These are phyloP conservation scores for Aureobasidium sp. DNA, from an alignment of 2,329 filamentous ascomycete genomes.

Conservation along the genomic window DNA sequence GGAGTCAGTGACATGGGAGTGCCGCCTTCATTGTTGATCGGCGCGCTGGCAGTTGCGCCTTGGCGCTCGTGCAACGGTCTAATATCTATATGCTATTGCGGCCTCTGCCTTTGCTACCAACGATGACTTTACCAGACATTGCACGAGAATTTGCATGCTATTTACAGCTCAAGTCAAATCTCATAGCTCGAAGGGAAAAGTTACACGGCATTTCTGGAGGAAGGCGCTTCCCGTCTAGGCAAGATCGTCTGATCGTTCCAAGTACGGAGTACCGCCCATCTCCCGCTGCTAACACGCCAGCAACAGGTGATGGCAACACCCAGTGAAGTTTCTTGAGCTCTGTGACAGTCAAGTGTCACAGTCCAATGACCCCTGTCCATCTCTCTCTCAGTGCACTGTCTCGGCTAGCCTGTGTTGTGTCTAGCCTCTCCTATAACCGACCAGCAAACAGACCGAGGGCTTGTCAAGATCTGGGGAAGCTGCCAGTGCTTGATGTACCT, in stretches of 20 bases:
- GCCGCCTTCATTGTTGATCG: constrained; percentile 2
- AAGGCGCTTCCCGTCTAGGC: neutral
- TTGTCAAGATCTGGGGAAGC: neutral
- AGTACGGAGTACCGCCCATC: constrained; percentile 4
- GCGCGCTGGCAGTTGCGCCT: constrained; percentile 10
- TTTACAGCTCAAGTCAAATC: neutral
- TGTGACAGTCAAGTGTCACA: neutral
- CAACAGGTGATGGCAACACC: neutral
- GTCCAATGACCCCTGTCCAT: neutral
- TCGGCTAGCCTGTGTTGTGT: neutral
- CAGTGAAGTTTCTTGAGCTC: neutral
- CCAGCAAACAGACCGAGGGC: neutral
- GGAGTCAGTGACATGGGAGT: neutral
- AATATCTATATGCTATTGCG: neutral
- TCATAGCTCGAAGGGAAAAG: neutral
- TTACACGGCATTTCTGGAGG: neutral
- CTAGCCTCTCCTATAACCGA: neutral
- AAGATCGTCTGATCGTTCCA: neutral
- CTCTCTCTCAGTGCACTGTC: neutral
- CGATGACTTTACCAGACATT: neutral
- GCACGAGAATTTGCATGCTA: neutral
- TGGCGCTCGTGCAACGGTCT: constrained; percentile 12
- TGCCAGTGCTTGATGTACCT: neutral
- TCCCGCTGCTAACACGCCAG: neutral
- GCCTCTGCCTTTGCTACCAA: neutral